Percentiles rank a stretch among this genome's conserved stretches.
phyloP scores from a whole-genome alignment of 2,329 filamentous ascomycete species.

The Camillea tinctor region DNA sequence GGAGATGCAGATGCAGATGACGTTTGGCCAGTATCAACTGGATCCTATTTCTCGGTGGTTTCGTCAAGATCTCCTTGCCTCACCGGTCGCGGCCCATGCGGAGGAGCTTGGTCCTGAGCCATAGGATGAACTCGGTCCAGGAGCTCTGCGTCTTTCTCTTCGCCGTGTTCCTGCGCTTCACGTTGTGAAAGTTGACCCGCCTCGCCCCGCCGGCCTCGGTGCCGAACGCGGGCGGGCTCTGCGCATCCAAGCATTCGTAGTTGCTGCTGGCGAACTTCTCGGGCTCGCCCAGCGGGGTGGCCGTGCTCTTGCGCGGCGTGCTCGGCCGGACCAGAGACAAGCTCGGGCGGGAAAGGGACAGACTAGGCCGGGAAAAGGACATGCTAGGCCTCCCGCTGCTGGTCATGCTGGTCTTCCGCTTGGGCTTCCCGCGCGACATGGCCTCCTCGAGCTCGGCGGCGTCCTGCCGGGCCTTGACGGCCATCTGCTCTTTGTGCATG shows the following conservation, averaged over 20 bases:
- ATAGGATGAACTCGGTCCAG: constrained; percentile 64
- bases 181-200: constrained; percentile 43
- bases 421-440: constrained; percentile 29
- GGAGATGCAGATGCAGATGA: background rate
- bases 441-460: constrained; percentile 32
- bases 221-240: constrained; percentile 29
- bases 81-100: constrained; percentile 34
- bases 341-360: constrained; percentile 26
- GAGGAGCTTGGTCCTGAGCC: constrained; percentile 59
- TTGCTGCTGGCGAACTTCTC: constrained; percentile 50
- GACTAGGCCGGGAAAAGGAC: constrained; percentile 20
- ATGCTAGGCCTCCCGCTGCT: constrained; percentile 32
- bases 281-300: constrained; percentile 19
- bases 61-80: background rate
- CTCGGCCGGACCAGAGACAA: constrained; percentile 24
- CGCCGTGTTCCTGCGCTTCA: constrained; percentile 44
- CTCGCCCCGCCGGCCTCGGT: constrained; percentile 38
- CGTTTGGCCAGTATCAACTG: background rate
- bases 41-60: too few species aligned
- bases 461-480: constrained; percentile 40
- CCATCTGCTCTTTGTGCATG: constrained; percentile 46
- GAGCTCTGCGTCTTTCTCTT: constrained; percentile 61
- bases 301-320: constrained; percentile 26
- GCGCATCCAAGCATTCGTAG: constrained; percentile 42
- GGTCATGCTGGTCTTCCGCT: constrained; percentile 30